Evolutionary conservation across 768 basidiomycete genomes (phyloP).

Genomic region (Lyophyllum decastes): DNA sequence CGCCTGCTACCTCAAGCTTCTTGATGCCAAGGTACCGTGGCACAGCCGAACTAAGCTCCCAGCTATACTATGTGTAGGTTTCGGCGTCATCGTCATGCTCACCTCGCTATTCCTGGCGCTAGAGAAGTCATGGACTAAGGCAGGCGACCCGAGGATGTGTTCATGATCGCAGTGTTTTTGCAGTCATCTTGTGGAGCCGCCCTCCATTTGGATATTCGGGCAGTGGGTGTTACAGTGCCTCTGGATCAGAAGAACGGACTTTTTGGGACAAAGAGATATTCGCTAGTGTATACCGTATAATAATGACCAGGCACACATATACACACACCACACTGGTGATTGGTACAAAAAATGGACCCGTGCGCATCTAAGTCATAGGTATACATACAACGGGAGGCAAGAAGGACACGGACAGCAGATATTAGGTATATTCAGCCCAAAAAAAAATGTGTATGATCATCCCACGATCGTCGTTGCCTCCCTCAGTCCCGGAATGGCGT

Average conservation of each 20-base stretch:
- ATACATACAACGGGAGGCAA: not conserved
- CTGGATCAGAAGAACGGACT: not conserved
- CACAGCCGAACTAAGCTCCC: slow-evolving; percentile 73
- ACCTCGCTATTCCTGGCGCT: slow-evolving; percentile 80
- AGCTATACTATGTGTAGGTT: slow-evolving; percentile 68
- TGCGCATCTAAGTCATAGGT: not conserved
- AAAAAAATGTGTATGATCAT: not conserved
- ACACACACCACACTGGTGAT: not conserved
- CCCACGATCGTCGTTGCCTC: slow-evolving; percentile 26
- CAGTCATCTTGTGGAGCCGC: not conserved
- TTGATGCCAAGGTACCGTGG: slow-evolving; percentile 59
- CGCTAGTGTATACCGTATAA: slow-evolving; percentile 18
- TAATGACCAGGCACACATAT: not conserved
- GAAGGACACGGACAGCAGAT: not conserved
- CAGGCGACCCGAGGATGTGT: slow-evolving; percentile 75
- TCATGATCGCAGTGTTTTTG: slow-evolving; percentile 32
- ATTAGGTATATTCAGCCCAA: not conserved
- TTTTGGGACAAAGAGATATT: slow-evolving; percentile 9
- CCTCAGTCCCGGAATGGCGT: slow-evolving; percentile 55
- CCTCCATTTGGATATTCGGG: not conserved
- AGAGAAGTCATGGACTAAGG: slow-evolving; percentile 73
- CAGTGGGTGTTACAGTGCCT: not conserved
- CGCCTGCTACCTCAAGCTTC: slow-evolving; percentile 80
- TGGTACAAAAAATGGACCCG: not conserved
- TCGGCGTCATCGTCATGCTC: slow-evolving; percentile 76